Base-by-base conservation (phyloP, 108 stramenopile species). In the Stephanodiscus triporus region DNA sequence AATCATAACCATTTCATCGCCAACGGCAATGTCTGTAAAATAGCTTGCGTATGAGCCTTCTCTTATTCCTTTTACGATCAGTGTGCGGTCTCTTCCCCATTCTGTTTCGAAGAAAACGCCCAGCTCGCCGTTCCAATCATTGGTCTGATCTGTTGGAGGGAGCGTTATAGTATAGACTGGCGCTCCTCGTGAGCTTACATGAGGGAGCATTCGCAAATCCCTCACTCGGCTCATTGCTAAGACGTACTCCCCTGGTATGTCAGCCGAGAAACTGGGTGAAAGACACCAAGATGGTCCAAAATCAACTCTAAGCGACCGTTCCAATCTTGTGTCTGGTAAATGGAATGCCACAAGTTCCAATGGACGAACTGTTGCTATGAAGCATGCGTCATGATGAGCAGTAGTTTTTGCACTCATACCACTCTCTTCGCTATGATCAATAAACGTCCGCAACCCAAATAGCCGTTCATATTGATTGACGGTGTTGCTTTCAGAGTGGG, bases 101-200 rank as follows among this genome's bases (percentile, higher is more conserved):
- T 96, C 96, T 20, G 97, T 97, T 86, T 98, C 97, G 72, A 98
- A 96, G 85, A 88, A 98, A 29, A 97, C 82, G 32, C 96, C 96
- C 26, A 98, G 81, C 55, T 95, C 94, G 20, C 95, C 92, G 72
- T 82, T 77, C 88, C 88, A 90, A 20, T 64, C 64, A 26, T 60
- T 73, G 22, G 55, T 58, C 24, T 27, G 57, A 50, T 77, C 82
- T 16, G 78, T 73, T 7, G 94, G 88, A 7, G 94, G 92, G 38
- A 96, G 64, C 0, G 63, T 62, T 20, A 96, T 87, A 34, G 83
- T 87, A 73, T 94, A 97, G 61, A 94, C 78, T 17, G 95, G 87
- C 16, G 85, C 83, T 26, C 86, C 92, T 63, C 96, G 63, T 26
- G 91, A 93, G 26, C 78, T 81, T 3, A 95, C 87, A 67, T 89